phyloP scores from a whole-genome alignment of 2,329 filamentous ascomycete species.

The Pseudopyricularia javanii region DNA sequence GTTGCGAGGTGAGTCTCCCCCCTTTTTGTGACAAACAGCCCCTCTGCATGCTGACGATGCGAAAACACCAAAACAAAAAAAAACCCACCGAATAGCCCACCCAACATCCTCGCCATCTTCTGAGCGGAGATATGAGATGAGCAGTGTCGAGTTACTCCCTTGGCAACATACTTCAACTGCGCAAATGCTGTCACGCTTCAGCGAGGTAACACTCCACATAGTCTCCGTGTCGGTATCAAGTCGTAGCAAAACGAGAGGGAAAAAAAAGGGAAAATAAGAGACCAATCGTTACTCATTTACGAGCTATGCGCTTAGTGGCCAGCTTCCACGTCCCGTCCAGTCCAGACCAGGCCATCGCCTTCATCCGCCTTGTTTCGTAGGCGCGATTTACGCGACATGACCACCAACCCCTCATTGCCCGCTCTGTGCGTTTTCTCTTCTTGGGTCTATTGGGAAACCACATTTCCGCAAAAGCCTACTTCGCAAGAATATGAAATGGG shows the following conservation, averaged over 20 bases:
- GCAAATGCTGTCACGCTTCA: no score
- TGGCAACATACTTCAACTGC: no score
- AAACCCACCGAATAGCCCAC: conserved; percentile 17
- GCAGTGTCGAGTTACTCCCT: no score
- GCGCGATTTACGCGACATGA: not conserved
- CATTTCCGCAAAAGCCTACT: not conserved
- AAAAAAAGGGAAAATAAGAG: not conserved
- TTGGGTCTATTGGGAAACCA: not conserved
- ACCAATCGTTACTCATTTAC: not conserved
- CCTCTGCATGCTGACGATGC: not conserved
- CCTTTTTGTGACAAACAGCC: not conserved
- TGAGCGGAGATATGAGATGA: conserved; percentile 5
- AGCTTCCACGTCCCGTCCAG: not conserved
- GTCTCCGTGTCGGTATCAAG: no score
- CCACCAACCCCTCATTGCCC: not conserved
- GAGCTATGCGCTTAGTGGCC: not conserved
- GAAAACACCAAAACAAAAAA: not conserved
- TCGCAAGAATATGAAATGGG: not conserved
- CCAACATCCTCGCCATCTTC: conserved; percentile 23
- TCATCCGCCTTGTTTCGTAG: not conserved
- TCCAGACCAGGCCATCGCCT: not conserved
- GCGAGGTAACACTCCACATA: no score
- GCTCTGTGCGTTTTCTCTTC: not conserved
- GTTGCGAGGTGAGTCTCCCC: not conserved
- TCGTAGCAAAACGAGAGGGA: not conserved